Conservation (phyloP, 805 yeast genomes). For the Candida mattraensis region DNA sequence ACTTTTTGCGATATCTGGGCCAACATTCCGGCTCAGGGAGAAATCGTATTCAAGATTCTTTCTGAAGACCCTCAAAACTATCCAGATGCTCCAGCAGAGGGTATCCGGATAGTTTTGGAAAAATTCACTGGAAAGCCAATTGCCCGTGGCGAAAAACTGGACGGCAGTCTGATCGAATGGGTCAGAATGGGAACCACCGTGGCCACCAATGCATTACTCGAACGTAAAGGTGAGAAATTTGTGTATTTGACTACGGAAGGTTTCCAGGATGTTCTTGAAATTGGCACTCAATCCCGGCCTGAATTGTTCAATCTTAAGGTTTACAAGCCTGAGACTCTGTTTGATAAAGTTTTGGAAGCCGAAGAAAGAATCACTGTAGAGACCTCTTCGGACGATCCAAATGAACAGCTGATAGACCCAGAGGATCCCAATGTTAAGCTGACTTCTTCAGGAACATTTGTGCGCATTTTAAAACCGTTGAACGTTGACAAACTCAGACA, state of each 20-base stretch:
- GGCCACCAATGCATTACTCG: constrained; percentile 26
- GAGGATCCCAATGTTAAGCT: constrained; percentile 12
- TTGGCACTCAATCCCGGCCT: constrained; percentile 34
- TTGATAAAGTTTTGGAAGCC: constrained; percentile 19
- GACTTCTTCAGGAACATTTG: constrained; percentile 20
- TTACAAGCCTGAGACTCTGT: constrained; percentile 18
- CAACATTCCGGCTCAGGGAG: constrained; percentile 40
- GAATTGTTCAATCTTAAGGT: constrained; percentile 22
- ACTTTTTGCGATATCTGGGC: constrained; percentile 50
- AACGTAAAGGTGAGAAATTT: constrained; percentile 23
- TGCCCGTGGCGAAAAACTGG: constrained; percentile 19
- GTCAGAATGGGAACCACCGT: constrained; percentile 31
- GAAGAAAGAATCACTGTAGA: constrained; percentile 26
- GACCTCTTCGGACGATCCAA: constrained; percentile 28
- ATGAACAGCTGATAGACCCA: constrained; percentile 12
- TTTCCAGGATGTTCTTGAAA: constrained; percentile 32
- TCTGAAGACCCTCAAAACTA: constrained; percentile 29
- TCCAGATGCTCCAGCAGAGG: constrained; percentile 29
- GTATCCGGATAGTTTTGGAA: constrained; percentile 25
- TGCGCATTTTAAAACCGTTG: constrained; percentile 26
- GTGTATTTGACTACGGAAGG: constrained; percentile 30
- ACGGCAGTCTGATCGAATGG: constrained; percentile 22
- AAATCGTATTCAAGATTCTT: constrained; percentile 32
- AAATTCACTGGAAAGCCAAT: constrained; percentile 16
- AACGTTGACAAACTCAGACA: constrained; percentile 16